Base-by-base conservation (phyloP, 345 rosid species). In the Murraya paniculata region DNA sequence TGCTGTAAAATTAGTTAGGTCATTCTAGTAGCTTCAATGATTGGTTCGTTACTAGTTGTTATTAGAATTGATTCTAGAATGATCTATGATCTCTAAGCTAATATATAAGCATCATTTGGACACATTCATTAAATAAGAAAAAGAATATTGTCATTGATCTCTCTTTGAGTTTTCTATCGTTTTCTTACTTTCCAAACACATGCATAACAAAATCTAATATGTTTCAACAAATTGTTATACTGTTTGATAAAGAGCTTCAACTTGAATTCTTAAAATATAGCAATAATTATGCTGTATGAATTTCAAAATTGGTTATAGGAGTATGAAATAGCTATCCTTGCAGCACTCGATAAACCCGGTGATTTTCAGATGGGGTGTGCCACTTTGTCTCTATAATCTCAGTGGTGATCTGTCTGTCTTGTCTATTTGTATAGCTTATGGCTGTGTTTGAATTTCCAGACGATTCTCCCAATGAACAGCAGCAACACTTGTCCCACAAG, bases 321-420 rank as follows among this genome's bases (percentile, higher is more conserved):
- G 67, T 80, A 84, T 48, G 84, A 81, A 67, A 60, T 60, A 66
- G 64, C 79, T 53, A 68, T 84, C 45, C 68, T 78, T n/a, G 56
- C 13, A 7, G 82, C 84, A 71, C 82, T 81, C 18, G 68, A 70
- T 75, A 75, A 78, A 81, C 72, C 81, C 41, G 60, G 64, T 30
- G 68, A 81, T 59, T 78, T 9, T 59, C 75, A 24, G 82, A 71
- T 64, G 73, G 73, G 58, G 72, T 77, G 64, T 79, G 79, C 67
- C 41, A 45, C 61, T 36, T n/a, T 64, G 58, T 58, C 28, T 64
- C 30, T 69, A 60, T 27, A 59, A 60, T 16, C 9, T 50, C 48
- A 8, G 21, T 74, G 21, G 35, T 55, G 25, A 18, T 55, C 19
- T 10, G 39, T 76, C 41, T 55, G 36, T 25, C 21, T 30, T 35